These are phyloP conservation scores for Jacaranda copaia DNA, from an alignment of 257 asterid genomes.

Conservation along the genomic window DNA sequence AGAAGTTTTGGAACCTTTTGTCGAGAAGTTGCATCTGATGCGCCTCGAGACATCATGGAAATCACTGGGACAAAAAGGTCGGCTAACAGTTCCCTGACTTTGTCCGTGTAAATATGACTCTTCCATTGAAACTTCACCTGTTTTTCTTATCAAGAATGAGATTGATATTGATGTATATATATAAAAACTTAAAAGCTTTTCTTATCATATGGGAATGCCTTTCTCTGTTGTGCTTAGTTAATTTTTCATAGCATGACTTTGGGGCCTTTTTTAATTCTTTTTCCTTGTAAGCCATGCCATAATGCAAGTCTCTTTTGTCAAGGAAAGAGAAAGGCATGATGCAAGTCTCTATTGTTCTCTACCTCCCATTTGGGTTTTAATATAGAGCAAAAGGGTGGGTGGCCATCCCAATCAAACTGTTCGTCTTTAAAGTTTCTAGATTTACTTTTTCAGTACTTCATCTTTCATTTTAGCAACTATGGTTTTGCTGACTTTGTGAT, in stretches of 20 bases:
- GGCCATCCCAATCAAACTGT: background rate
- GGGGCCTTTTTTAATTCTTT: background rate
- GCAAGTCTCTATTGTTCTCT: background rate
- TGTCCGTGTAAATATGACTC: background rate
- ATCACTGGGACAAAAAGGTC: conserved; percentile 59
- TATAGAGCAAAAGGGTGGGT: background rate
- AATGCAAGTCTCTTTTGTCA: background rate
- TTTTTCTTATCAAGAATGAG: conserved; percentile 11
- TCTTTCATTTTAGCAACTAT: too few species aligned
- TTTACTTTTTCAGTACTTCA: too few species aligned
- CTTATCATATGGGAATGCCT: too few species aligned
- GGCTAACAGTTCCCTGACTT: conserved; percentile 57
- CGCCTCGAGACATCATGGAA: conserved; percentile 75
- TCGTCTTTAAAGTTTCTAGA: too few species aligned
- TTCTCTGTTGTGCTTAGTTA: too few species aligned
- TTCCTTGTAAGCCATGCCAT: background rate
- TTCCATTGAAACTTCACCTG: background rate
- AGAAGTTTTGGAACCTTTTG: conserved; percentile 72
- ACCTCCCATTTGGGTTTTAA: too few species aligned
- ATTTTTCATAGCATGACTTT: too few species aligned
- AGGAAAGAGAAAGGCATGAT: conserved; percentile 9
- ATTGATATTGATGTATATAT: background rate
- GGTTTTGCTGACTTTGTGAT: too few species aligned
- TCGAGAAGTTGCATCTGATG: conserved; percentile 81
- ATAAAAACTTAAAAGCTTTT: background rate